A percentile compares a stretch with the other conserved stretches of the same genome.
phyloP scores from a whole-genome alignment of 1,284 basidiomycete species.

The Fomitopsis pinicola region DNA sequence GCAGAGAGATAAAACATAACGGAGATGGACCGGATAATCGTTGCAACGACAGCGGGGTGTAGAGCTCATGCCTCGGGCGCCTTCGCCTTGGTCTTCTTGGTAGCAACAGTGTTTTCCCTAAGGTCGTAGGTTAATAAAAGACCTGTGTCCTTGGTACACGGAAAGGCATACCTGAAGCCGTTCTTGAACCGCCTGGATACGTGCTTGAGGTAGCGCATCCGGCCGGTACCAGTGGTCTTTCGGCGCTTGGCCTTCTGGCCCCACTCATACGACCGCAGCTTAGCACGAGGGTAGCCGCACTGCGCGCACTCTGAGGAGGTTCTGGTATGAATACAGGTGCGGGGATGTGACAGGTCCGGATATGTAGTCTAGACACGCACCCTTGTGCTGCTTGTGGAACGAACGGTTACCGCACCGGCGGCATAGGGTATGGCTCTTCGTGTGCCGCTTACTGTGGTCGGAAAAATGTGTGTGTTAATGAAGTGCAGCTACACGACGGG shows the following conservation, averaged over 20 bases:
- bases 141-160: too few species aligned
- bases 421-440: conserved; percentile 98
- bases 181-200: conserved; percentile 97
- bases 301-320: conserved; percentile 75
- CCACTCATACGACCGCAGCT: conserved; percentile 97
- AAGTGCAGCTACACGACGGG: background rate
- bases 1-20: conserved; percentile 19
- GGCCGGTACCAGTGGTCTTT: conserved; percentile 97
- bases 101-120: conserved; percentile 80
- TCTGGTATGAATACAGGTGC: background rate
- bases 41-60: conserved; percentile 5
- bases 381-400: conserved; percentile 98
- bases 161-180: conserved; percentile 73
- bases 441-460: conserved; percentile 85
- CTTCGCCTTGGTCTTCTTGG: conserved; percentile 49
- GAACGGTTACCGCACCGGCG: conserved; percentile 90
- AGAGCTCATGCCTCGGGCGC: conserved; percentile 28
- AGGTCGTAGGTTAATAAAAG: background rate
- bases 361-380: conserved; percentile 42
- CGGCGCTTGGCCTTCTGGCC: conserved; percentile 98
- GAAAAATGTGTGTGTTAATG: conserved; percentile 4
- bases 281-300: conserved; percentile 96
- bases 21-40: conserved; percentile 23
- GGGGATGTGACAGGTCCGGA: background rate
- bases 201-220: conserved; percentile 92